phyloP scores from a whole-genome alignment of 148 eudicot genomes.

The Nepenthes mirabilis region DNA sequence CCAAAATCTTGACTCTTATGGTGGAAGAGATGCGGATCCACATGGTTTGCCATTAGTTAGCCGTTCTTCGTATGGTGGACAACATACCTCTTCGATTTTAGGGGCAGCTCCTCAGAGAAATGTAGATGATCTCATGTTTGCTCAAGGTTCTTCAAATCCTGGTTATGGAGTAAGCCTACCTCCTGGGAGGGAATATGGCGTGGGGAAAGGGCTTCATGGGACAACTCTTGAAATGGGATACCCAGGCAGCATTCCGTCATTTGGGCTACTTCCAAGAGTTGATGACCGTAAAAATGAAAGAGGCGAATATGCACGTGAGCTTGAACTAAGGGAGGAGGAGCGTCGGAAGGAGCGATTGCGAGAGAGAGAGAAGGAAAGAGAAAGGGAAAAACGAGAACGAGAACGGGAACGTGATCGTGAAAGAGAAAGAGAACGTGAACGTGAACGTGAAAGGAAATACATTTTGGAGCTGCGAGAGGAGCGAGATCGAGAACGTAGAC shows the following conservation, averaged over 20 bases:
- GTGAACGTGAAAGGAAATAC: conserved; percentile 34
- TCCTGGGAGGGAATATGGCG: conserved; percentile 92
- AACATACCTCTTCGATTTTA: conserved; percentile 72
- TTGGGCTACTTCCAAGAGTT: conserved; percentile 40
- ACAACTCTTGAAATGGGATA: conserved; percentile 56
- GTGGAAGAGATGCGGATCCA: conserved; percentile 65
- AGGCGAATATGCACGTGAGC: conserved; percentile 38
- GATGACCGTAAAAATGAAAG: conserved; percentile 61
- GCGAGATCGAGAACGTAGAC: conserved; percentile 54
- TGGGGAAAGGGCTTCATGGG: conserved; percentile 77
- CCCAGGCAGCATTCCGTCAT: conserved; percentile 40
- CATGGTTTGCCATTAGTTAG: conserved; percentile 37
- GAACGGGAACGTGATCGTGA: conserved; percentile 40
- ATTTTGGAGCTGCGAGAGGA: conserved; percentile 38
- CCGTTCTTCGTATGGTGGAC: conserved; percentile 54
- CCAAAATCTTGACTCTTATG: conserved; percentile 61
- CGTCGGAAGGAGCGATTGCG: conserved; percentile 52
- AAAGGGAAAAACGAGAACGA: conserved; percentile 38
- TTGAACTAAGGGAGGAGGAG: conserved; percentile 71
- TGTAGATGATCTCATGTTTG: conserved; percentile 52
- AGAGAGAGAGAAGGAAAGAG: conserved; percentile 61
- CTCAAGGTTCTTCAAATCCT: conserved; percentile 65
- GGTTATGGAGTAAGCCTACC: conserved; percentile 98
- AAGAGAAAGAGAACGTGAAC: conserved; percentile 34
- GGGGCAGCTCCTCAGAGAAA: conserved; percentile 84